phyloP scores from a whole-genome alignment of 371 early-diverging fungal species.

The Circinella minor region DNA sequence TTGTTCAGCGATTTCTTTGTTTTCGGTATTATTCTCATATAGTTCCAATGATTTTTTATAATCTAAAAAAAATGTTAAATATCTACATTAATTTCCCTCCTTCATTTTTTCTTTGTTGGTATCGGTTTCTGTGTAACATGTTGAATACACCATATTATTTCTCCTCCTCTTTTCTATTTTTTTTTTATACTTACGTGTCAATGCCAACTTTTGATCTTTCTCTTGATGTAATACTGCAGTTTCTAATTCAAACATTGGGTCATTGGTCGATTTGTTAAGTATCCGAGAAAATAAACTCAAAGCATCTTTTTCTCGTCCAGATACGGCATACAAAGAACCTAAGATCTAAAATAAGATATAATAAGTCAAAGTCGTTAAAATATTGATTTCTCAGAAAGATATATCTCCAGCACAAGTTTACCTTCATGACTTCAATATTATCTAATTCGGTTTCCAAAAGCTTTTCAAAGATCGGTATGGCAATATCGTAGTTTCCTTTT shows the following conservation, averaged over 20 bases:
- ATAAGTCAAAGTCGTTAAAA: no score
- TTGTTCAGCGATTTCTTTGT: slow-evolving; percentile 24
- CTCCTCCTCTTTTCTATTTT: no score
- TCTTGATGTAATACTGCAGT: slow-evolving; percentile 68
- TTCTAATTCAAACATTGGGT: slow-evolving; percentile 39
- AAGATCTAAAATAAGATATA: slow-evolving; percentile 36
- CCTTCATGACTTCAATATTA: slow-evolving; percentile 68
- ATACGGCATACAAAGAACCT: slow-evolving; percentile 67
- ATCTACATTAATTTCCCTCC: no score
- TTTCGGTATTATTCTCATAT: slow-evolving; percentile 24
- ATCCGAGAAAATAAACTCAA: slow-evolving; percentile 50
- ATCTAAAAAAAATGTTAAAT: slow-evolving; percentile 20
- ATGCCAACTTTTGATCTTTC: slow-evolving; percentile 50
- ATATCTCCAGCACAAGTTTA: slow-evolving; percentile 16
- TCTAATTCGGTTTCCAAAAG: slow-evolving; percentile 65
- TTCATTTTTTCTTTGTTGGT: no score
- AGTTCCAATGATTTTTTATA: slow-evolving; percentile 38
- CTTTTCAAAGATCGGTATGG: slow-evolving; percentile 77
- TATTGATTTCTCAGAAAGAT: no score
- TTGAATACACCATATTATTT: background rate
- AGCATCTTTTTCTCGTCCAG: slow-evolving; percentile 70
- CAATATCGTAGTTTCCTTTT: slow-evolving; percentile 51
- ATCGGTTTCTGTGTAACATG: no score
- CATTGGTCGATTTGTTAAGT: background rate
- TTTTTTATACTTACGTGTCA: slow-evolving; percentile 48